Conservation (phyloP, 2,329 filamentous ascomycete genomes). For the Trichoderma simmonsii region DNA sequence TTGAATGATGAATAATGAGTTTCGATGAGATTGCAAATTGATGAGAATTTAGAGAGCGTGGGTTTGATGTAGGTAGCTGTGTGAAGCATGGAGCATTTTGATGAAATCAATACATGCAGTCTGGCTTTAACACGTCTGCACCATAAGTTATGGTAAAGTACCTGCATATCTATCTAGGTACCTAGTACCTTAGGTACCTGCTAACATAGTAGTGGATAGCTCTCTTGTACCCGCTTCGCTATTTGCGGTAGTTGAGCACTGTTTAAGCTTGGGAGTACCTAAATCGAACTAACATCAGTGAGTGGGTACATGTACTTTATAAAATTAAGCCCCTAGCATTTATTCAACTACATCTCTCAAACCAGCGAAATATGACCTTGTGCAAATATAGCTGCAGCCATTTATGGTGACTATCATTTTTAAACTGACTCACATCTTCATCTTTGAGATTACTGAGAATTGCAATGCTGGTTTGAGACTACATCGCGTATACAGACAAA, state of each 20-base stretch:
- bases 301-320: no score
- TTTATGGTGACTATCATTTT: neutral
- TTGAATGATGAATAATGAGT: neutral
- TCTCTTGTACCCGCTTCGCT: neutral
- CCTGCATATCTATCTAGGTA: no score
- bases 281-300: accelerated
- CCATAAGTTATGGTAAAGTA: neutral
- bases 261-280: neutral
- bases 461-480: accelerated
- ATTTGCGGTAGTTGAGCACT: neutral
- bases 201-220: neutral
- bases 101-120: neutral
- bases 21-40: neutral
- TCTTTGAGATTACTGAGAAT: neutral
- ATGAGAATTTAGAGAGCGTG: neutral
- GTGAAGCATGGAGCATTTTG: neutral
- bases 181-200: no score
- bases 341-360: neutral
- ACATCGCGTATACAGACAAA: neutral
- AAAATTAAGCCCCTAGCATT: no score
- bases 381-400: neutral
- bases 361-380: neutral
- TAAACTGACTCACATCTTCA: neutral
- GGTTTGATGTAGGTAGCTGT: neutral
- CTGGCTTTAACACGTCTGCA: neutral